These are phyloP conservation scores for Groenewaldozyma sp. DNA, from an alignment of 1,139 yeast species.

Conservation along the genomic window DNA sequence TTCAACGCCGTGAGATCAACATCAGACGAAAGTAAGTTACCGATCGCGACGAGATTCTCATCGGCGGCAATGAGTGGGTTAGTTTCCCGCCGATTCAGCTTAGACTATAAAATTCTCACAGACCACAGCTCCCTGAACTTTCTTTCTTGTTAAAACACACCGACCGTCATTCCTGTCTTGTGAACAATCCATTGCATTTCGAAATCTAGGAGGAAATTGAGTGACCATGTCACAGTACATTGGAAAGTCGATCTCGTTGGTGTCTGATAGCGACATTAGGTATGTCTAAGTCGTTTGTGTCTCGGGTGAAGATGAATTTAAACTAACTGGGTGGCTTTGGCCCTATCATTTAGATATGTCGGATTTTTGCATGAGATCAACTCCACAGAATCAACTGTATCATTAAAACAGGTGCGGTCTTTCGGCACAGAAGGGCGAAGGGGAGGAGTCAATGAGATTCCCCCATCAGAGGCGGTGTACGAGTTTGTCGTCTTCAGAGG, in stretches of 20 bases:
- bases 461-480: slow-evolving; percentile 63
- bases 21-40: too few relatives aligned
- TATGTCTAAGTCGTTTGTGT: slow-evolving; percentile 21
- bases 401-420: slow-evolving; percentile 71
- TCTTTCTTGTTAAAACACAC: too few relatives aligned
- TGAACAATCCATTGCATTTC: too few relatives aligned
- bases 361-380: slow-evolving; percentile 82
- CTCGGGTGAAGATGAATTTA: too few relatives aligned
- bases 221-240: slow-evolving; percentile 70
- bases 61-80: too few relatives aligned
- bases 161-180: too few relatives aligned
- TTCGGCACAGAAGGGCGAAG: slow-evolving; percentile 92
- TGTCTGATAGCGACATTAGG: slow-evolving; percentile 78
- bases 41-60: too few relatives aligned
- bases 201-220: too few relatives aligned
- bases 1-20: too few relatives aligned
- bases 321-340: not conserved
- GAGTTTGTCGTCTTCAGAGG: slow-evolving; percentile 86
- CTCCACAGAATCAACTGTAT: slow-evolving; percentile 86
- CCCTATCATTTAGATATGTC: slow-evolving; percentile 75
- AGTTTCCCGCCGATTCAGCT: too few relatives aligned
- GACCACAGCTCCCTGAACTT: too few relatives aligned
- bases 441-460: slow-evolving; percentile 61
- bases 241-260: slow-evolving; percentile 85
- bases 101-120: too few relatives aligned